Evolutionary conservation across 2,329 filamentous ascomycete species (phyloP), one percentile per base, ranked within the genome.

Genomic region (Diaporthe caulivora): DNA sequence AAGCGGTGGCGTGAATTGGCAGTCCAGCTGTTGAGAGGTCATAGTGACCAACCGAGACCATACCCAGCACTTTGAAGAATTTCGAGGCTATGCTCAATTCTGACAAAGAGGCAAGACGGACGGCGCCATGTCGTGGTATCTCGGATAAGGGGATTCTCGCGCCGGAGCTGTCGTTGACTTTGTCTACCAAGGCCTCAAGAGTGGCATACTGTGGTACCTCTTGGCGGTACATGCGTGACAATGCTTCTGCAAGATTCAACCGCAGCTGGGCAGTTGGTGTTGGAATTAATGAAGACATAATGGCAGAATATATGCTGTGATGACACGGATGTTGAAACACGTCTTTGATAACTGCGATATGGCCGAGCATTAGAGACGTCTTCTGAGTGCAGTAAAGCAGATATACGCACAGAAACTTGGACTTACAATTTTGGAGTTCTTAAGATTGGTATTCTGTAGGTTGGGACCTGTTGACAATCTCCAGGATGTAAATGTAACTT

Each of bases 11-110:
- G 71, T 89, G 86, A 78, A 89, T 83, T 0, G 87, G 87, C 18
- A 89, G 80, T 0, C 83, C 83, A 3, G 84, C 86, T 0, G 83
- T 76, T 0, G 82, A 83, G 0, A 89, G 80, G 70, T 89, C 86
- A 74, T 89, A 89, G 76, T 89, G 88, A 0, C 86, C 87, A 0
- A 89, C 86, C 0, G 87, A 82, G 29, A 84, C 77, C 83, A 89
- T 85, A 7, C 84, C 86, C 72, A 89, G 78, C 2, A 88, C 72
- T 0, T 80, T 79, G 72, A 89, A 88, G 37, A 89, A 77, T 11
- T 86, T 83, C 1, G 80, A 72, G 55, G 87, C 82, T 1, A 80
- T 85, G 6, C 77, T 76, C 15, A 88, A 78, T 74, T 89, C 87
- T 13, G 82, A 71, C 0, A 81, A 65, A 0, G 84, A 87, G 4